phyloP scores from a whole-genome alignment of 129 eudicot species.

The Tagetes patula region DNA sequence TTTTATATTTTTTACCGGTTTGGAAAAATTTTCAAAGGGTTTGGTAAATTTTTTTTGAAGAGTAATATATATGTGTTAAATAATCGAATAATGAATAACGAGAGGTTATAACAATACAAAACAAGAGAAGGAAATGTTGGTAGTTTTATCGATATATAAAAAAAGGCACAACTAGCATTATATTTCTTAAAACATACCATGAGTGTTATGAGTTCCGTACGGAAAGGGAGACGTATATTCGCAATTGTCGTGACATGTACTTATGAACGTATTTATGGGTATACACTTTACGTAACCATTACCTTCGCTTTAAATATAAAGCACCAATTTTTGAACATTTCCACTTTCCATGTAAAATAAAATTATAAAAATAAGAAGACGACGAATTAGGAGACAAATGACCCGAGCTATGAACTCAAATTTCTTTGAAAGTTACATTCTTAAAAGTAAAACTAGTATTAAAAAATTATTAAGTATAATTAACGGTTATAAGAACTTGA shows the following conservation, averaged over 20 bases:
- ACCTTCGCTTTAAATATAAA: not conserved
- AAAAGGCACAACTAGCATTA: too few relatives aligned
- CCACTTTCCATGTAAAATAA: not conserved
- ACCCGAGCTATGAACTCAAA: not conserved
- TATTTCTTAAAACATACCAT: too few relatives aligned
- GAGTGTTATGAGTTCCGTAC: not conserved
- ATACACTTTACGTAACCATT: slow-evolving; percentile 4
- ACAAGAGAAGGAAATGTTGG: too few relatives aligned
- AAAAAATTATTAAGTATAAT: too few relatives aligned
- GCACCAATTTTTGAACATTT: not conserved
- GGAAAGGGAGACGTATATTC: not conserved
- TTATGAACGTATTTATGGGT: not conserved
- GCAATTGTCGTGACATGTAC: not conserved
- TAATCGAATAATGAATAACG: too few relatives aligned
- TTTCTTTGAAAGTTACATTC: not conserved
- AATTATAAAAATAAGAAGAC: not conserved
- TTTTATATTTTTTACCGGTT: too few relatives aligned
- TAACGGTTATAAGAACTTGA: too few relatives aligned
- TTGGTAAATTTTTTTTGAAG: too few relatives aligned
- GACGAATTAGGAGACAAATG: not conserved
- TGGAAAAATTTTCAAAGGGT: too few relatives aligned
- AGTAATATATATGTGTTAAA: too few relatives aligned
- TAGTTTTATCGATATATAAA: too few relatives aligned
- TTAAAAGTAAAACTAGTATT: not conserved
- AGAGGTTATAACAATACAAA: too few relatives aligned